Percentiles rank a stretch among this genome's conserved stretches.
phyloP scores from a whole-genome alignment of 2,329 filamentous ascomycete genomes.

The Penicillium fuscoglaucum region DNA sequence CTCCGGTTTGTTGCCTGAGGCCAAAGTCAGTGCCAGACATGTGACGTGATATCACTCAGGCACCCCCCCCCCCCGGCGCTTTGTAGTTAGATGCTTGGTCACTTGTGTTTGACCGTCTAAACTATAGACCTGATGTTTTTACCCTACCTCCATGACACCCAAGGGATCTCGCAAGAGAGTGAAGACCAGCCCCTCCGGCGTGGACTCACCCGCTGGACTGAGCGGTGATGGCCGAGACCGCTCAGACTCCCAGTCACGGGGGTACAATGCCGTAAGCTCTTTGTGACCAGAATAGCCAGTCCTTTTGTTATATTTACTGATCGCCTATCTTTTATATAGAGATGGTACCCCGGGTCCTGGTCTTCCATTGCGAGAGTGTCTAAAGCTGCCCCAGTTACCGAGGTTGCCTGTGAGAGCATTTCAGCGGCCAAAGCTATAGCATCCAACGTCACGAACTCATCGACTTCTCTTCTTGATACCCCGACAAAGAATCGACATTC shows the following conservation, averaged over 20 bases:
- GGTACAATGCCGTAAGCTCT: slow-evolving; percentile 33
- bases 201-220: slow-evolving; percentile 29
- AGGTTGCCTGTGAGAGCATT: slow-evolving; percentile 53
- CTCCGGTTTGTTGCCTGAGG: slow-evolving; percentile 29
- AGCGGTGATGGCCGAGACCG: slow-evolving; percentile 28
- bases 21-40: slow-evolving; percentile 31
- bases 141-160: slow-evolving; percentile 37
- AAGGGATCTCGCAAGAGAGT: slow-evolving; percentile 47
- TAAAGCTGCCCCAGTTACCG: slow-evolving; percentile 51
- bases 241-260: slow-evolving; percentile 29
- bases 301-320: slow-evolving; percentile 12
- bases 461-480: slow-evolving; percentile 30
- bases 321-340: slow-evolving; percentile 24
- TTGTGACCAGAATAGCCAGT: not conserved
- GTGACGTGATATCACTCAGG: slow-evolving; percentile 38
- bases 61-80: slow-evolving; percentile 18
- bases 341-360: slow-evolving; percentile 51
- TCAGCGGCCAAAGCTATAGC: slow-evolving; percentile 43
- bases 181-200: slow-evolving; percentile 42
- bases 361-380: slow-evolving; percentile 38
- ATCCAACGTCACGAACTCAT: slow-evolving; percentile 37
- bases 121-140: slow-evolving; percentile 37
- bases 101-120: slow-evolving; percentile 5
- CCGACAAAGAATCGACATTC: slow-evolving; percentile 33
- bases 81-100: slow-evolving; percentile 15